A percentile compares a stretch with the other conserved stretches of the same genome.
phyloP scores from a whole-genome alignment of 2,329 filamentous ascomycete genomes.

The Trichoderma guizhouense region DNA sequence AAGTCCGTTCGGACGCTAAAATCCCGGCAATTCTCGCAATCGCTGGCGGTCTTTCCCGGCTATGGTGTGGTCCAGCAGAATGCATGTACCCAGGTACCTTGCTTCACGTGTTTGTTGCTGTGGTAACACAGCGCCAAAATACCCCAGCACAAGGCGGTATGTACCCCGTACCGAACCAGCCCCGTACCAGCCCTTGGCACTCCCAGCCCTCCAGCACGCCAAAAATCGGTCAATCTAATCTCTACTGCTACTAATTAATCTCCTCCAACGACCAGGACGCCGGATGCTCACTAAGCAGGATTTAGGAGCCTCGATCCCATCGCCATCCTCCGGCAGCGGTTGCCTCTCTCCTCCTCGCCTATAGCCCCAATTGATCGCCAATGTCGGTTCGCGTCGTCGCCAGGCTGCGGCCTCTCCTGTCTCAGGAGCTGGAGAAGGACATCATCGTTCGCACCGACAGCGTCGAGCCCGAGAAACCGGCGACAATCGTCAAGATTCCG shows the following conservation, averaged over 20 bases:
- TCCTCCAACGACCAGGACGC: neutral
- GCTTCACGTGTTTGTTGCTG: conserved; percentile 23
- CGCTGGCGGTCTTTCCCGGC: conserved; percentile 34
- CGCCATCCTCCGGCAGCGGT: conserved; percentile 3
- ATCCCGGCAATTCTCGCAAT: conserved; percentile 17
- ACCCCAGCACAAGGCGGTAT: neutral
- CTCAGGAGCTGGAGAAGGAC: conserved; percentile 82
- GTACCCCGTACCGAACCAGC: conserved; percentile 6
- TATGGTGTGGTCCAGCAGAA: neutral
- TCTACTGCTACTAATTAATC: neutral
- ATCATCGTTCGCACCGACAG: conserved; percentile 72
- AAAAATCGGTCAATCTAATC: conserved; percentile 12
- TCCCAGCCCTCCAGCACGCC: neutral
- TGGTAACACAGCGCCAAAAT: conserved; percentile 23
- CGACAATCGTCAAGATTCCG: conserved; percentile 77
- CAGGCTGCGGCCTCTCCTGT: conserved; percentile 81
- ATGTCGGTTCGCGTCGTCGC: conserved; percentile 83
- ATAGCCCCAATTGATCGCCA: conserved; percentile 12
- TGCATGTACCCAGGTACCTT: neutral
- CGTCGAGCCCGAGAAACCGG: conserved; percentile 57
- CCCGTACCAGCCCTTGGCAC: conserved; percentile 16
- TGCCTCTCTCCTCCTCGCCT: conserved; percentile 23
- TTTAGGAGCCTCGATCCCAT: conserved; percentile 12
- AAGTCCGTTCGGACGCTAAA: conserved; percentile 7
- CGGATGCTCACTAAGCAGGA: conserved; percentile 14